Base-by-base conservation (phyloP, 1,284 basidiomycete species). In the Ustilago cynodontis region DNA sequence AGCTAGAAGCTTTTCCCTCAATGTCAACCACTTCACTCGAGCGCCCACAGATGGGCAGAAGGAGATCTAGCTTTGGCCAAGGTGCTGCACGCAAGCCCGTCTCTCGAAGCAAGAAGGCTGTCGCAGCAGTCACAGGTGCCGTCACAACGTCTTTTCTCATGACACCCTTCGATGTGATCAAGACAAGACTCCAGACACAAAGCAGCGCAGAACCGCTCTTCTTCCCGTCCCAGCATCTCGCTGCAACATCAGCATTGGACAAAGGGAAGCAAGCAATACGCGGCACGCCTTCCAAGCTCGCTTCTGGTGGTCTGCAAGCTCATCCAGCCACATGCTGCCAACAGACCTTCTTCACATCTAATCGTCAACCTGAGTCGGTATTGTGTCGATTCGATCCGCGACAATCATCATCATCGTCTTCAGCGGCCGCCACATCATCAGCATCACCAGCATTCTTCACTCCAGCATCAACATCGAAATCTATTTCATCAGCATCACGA, bases 121-220 rank as follows among this genome's bases (percentile, higher is more conserved):
- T 92, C 74, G 93, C 93, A 18, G 93, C 93, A 0, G 90, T 92
- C 57, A 90, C 91, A 22, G 94, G 93, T 41, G 92, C 94, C 8
- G 90, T 91, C 24, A 86, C 93, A 85, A 94, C 93, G 8, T 93
- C 93, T 1, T 87, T 95, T 51, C 93, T 93, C 10, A 95, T 96
- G 94, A 96, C 94, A 6, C 94, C 94, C 3, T 95, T 96, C 85
- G 94, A 96, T 86, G 93, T 96, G 62, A 90, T 96, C 79, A 96
- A 96, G 87, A 96, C 94, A 22, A 90, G 94, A n/a, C 87, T 95
- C 22, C 93, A 95, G 86, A 94, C 93, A 1, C 93, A 94, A 85
- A 52, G 63, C 28, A 65, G 73, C 16, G 77, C 67, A 18, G 77
- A 78, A 51, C 78, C 82, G 8, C 72, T 82, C 33, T 82, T 80